These are phyloP conservation scores for Arctostaphylos glauca DNA, from an alignment of 148 eudicot species.

Conservation along the genomic window DNA sequence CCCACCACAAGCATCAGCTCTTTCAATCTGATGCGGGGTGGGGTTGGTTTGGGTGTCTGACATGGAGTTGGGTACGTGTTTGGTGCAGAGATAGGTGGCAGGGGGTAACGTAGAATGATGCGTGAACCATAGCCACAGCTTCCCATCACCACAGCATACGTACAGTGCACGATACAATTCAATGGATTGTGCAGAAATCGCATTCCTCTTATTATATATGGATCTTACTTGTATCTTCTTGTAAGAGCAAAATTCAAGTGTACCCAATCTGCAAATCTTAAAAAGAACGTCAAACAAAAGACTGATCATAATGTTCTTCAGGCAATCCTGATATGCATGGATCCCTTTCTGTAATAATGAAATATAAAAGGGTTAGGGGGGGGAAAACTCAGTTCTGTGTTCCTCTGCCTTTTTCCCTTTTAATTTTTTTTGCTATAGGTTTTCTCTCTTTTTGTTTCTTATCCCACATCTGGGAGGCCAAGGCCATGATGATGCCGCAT, in stretches of 20 bases:
- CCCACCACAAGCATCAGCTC: background rate
- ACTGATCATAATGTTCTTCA: background rate
- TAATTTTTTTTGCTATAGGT: background rate
- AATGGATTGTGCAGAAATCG: background rate
- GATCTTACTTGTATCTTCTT: too few species aligned
- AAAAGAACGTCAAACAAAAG: too few species aligned
- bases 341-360: background rate
- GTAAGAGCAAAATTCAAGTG: too few species aligned
- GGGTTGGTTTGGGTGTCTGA: background rate
- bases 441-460: background rate
- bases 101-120: background rate
- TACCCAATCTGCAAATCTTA: too few species aligned
- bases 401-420: background rate
- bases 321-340: background rate
- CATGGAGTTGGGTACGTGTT: background rate
- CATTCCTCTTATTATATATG: background rate
- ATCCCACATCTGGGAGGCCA: background rate
- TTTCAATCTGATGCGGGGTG: background rate
- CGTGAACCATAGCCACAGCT: background rate
- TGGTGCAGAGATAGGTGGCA: background rate
- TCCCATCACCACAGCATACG: background rate
- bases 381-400: background rate
- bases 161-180: background rate
- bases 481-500: constrained; percentile 6
- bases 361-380: background rate